These are phyloP conservation scores for Aspergillus calidoustus DNA, from an alignment of 2,329 filamentous ascomycete species.

Conservation along the genomic window DNA sequence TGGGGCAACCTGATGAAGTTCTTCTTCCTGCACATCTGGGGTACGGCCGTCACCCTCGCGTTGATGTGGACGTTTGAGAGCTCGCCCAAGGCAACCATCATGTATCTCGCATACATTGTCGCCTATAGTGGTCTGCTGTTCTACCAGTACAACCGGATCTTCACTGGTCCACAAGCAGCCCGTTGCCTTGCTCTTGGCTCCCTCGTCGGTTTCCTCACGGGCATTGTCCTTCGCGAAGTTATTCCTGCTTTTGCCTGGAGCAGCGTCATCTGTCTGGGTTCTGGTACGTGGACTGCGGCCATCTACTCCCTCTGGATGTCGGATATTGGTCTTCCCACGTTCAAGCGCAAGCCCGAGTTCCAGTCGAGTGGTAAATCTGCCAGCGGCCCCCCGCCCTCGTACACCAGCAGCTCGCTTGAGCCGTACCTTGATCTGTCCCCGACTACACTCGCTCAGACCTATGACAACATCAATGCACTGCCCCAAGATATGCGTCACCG, in stretches of 20 bases:
- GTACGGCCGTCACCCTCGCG: conserved; percentile 51
- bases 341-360: neutral
- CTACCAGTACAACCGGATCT: conserved; percentile 59
- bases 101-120: conserved; percentile 55
- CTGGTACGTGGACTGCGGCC: conserved; percentile 57
- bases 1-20: conserved; percentile 55
- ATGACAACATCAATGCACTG: conserved; percentile 31
- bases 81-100: conserved; percentile 46
- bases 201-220: conserved; percentile 49
- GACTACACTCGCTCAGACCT: conserved; percentile 16
- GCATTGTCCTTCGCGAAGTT: conserved; percentile 47
- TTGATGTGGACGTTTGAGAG: conserved; percentile 57
- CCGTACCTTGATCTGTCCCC: conserved; percentile 18
- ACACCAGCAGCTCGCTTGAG: conserved; percentile 33
- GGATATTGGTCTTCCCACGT: conserved; percentile 50
- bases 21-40: conserved; percentile 57
- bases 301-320: conserved; percentile 53
- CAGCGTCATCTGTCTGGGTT: conserved; percentile 53
- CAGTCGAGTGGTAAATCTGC: neutral
- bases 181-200: conserved; percentile 39
- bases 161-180: conserved; percentile 51
- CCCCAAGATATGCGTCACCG: conserved; percentile 45
- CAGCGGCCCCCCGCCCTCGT: neutral
- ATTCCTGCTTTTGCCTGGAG: conserved; percentile 48
- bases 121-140: conserved; percentile 57